Evolutionary conservation across 2,329 filamentous ascomycete genomes (phyloP), one percentile per base, ranked within the genome.

Genomic region (Epichloe hybrida): DNA sequence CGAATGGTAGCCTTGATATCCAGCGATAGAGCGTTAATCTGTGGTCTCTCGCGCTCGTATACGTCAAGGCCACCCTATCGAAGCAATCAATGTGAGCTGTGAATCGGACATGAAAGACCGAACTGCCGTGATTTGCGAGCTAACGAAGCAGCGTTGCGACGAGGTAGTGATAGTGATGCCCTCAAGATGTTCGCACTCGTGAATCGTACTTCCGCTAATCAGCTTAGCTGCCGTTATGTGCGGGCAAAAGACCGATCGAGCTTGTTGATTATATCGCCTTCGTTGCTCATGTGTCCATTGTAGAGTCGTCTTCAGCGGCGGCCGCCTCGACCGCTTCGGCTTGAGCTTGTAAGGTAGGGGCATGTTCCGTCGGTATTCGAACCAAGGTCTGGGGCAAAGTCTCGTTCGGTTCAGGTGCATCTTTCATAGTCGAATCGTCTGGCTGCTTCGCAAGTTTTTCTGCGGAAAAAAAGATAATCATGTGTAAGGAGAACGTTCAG

Each of bases 301-400:
- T 45, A 17, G 52, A 54, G 36, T 58, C 64, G 13, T 66, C 67
- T 41, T 69, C 71, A n/a, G 66, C 69, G 37, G 72, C 62, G 3
- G 66, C 64, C 11, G 66, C 74, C 51, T 72, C 67, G 3, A 68
- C 72, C 4, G 68, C 74, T 39, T 81, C 78, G 13, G 77, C 72
- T 46, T 81, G 78, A 20, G 78, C 79, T 56, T 83, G 80, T 5
- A 84, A 64, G 23, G 78, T 70, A 27, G 80, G 80, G 12, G 80
- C 81, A 66, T 90, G 86, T 57, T 91, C 84, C 15, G 86, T 89
- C 1, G 88, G 88, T 57, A 93, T 91, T 55, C 88, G 80, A 37
- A 94, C 88, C 15, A 94, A 74, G 17, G 87, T 91, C 62, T 91
- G 85, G 2, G 88, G 88, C 40, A 93, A 71, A 40, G 78, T 69